phyloP scores from a whole-genome alignment of 1,284 basidiomycete genomes.

The Heimioporus punctisporus region DNA sequence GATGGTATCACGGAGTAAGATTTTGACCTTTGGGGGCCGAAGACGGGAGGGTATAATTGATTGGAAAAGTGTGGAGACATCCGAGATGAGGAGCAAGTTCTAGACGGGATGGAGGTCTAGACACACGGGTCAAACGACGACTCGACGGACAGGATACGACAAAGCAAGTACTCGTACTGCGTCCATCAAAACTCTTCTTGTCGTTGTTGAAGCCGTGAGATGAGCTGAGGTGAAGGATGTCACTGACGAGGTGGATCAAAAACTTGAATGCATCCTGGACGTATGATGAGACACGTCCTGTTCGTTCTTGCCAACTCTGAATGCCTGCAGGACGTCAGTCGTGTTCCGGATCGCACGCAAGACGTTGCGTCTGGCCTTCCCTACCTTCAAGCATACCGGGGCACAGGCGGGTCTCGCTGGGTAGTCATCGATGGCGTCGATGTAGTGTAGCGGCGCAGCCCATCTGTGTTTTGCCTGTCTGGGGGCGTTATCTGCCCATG shows the following conservation, averaged over 20 bases:
- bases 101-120: conserved; percentile 85
- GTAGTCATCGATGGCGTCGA: conserved; percentile 75
- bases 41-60: conserved; percentile 77
- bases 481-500: conserved; percentile 85
- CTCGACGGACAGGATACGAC: neutral
- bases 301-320: conserved; percentile 21
- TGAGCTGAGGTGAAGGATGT: conserved; percentile 82
- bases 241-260: conserved; percentile 89
- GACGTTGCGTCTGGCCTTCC: conserved; percentile 69
- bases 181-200: conserved; percentile 70
- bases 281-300: conserved; percentile 5
- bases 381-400: conserved; percentile 82
- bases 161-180: conserved; percentile 59
- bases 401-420: conserved; percentile 77
- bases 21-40: conserved; percentile 67
- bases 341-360: conserved; percentile 77
- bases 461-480: conserved; percentile 58
- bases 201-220: conserved; percentile 84
- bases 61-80: conserved; percentile 69
- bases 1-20: conserved; percentile 74
- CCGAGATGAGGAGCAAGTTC: conserved; percentile 86
- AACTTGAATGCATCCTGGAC: conserved; percentile 72
- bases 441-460: conserved; percentile 76
- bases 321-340: conserved; percentile 60
- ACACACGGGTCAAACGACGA: neutral